Base-by-base conservation (phyloP, 371 early-diverging fungal genomes). In the Cladochytrium tenue region DNA sequence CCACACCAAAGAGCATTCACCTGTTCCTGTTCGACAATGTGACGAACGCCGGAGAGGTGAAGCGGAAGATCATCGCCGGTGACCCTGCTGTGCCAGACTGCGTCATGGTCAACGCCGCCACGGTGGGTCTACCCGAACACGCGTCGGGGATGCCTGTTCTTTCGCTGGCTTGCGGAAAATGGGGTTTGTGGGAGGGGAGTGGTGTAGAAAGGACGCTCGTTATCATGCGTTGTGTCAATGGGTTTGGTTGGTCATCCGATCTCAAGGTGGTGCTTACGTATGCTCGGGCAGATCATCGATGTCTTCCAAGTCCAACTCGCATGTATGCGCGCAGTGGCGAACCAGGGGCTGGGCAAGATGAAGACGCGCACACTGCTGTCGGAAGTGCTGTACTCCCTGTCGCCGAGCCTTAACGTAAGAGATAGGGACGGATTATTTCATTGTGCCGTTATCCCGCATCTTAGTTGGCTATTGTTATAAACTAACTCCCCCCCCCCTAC, bases 341-440 rank as follows among this genome's bases (percentile, higher is more conserved):
- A 43, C 23, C 69, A 75, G 58, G 7, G 32, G 3, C 69, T 71
- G 27, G 66, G 62, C 27, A 68, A 26, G 1, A 67, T 77, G 73
- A 64, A 66, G 26, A 75, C 78, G 25, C 60, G 69, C n/a, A 60
- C 78, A 1, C 56, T 77, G 7, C 70, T 71, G 52, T 65, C 75
- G 2, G 78, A 77, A 61, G 59, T 75, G 28, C 61, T 77, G 32
- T 77, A 67, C 69, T 69, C 73, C 52, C 55, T 77, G 5, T 72
- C 72, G 43, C 78, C 78, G 0, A 56, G 63, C n/a, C 62, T 31
- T 20, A 74, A 72, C 33, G 70, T 73, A 65, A 23, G 13, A 13
- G 7, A 13, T 20, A 20, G 43, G 43, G 66, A 32, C 1, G 3
- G 34, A 34, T 51, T 34, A 13, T 32, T 60, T n/a, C n/a, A n/a